Evolutionary conservation across 2,329 filamentous ascomycete species (phyloP).

Genomic region (Metarhizium rileyi): DNA sequence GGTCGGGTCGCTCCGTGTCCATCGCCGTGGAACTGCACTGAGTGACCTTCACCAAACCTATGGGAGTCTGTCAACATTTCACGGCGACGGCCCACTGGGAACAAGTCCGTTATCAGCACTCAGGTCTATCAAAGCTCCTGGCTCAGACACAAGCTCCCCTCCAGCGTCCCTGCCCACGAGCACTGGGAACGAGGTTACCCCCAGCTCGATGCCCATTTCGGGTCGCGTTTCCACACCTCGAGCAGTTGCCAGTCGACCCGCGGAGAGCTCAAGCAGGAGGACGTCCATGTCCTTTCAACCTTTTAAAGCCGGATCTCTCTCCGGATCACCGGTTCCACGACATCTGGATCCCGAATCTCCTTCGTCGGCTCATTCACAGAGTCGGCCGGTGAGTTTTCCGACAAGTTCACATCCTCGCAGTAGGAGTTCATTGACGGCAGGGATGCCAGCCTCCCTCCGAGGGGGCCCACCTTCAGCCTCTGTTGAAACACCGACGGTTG

Average conservation of each 20-base stretch:
- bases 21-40: slow-evolving; percentile 37
- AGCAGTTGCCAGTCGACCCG: slow-evolving; percentile 27
- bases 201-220: slow-evolving; percentile 44
- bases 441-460: slow-evolving; percentile 64
- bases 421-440: slow-evolving; percentile 62
- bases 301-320: slow-evolving; percentile 94
- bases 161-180: slow-evolving; percentile 39
- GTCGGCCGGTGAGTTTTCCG: slow-evolving; percentile 36
- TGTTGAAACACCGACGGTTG: slow-evolving; percentile 55
- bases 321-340: slow-evolving; percentile 63
- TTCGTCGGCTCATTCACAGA: slow-evolving; percentile 44
- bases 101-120: slow-evolving; percentile 82
- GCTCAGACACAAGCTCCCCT: slow-evolving; percentile 54
- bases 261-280: slow-evolving; percentile 53
- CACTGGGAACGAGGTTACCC: slow-evolving; percentile 30
- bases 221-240: slow-evolving; percentile 21
- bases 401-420: slow-evolving; percentile 45
- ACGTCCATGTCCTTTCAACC: slow-evolving; percentile 87
- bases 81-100: slow-evolving; percentile 66
- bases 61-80: slow-evolving; percentile 81
- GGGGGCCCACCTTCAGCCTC: slow-evolving; percentile 53
- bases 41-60: slow-evolving; percentile 69
- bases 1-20: slow-evolving; percentile 65
- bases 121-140: slow-evolving; percentile 53
- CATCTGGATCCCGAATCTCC: slow-evolving; percentile 40